These are phyloP conservation scores for Botrytis paeoniae DNA, from an alignment of 2,329 filamentous ascomycete genomes.

Conservation along the genomic window DNA sequence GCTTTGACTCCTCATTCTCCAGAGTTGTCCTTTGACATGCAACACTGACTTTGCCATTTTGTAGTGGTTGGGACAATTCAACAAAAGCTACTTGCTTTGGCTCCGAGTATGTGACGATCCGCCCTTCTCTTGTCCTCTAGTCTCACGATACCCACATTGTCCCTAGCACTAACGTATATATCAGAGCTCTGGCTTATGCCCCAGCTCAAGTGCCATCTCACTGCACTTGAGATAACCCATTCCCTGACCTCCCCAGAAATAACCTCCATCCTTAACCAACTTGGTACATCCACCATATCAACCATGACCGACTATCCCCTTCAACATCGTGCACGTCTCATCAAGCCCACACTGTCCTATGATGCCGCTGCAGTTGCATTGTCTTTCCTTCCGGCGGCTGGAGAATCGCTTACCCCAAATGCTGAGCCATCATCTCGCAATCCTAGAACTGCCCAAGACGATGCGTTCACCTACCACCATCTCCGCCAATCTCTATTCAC, in stretches of 20 bases:
- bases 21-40: neutral
- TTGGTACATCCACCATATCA: slow-evolving; percentile 53
- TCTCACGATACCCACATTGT: neutral
- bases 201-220: slow-evolving; percentile 74
- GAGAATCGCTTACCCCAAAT: slow-evolving; percentile 46
- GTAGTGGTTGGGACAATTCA: slow-evolving; percentile 66
- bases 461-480: slow-evolving; percentile 85
- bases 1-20: neutral
- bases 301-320: slow-evolving; percentile 64
- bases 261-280: slow-evolving; percentile 53
- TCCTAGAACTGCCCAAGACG: slow-evolving; percentile 45
- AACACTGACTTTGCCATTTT: neutral
- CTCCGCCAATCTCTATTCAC: slow-evolving; percentile 75
- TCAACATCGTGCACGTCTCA: slow-evolving; percentile 66
- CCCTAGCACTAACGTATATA: neutral
- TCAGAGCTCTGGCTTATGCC: slow-evolving; percentile 86
- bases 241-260: slow-evolving; percentile 71
- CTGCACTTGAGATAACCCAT: slow-evolving; percentile 79
- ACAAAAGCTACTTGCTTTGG: slow-evolving; percentile 57
- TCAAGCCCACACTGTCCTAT: slow-evolving; percentile 80
- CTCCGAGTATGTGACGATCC: slow-evolving; percentile 60
- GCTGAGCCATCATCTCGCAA: slow-evolving; percentile 22
- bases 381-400: slow-evolving; percentile 78
- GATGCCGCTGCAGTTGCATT: slow-evolving; percentile 83
- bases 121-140: neutral